Evolutionary conservation across 805 yeast genomes (phyloP).

Genomic region (Candida koratica): DNA sequence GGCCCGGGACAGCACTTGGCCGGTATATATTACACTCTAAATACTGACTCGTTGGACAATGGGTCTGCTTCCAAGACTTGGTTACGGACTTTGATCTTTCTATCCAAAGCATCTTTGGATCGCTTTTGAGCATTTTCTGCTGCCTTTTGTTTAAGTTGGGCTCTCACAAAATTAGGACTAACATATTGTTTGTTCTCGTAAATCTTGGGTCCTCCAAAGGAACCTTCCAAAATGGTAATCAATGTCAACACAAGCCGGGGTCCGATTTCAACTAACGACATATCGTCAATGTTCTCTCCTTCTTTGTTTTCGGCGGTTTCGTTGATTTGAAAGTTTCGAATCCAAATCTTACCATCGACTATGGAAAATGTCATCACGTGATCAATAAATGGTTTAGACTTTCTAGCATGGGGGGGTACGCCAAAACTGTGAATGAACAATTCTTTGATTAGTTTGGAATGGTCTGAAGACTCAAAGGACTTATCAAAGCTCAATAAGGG

Average conservation of each 20-base stretch:
- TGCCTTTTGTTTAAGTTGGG: conserved; percentile 75
- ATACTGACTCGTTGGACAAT: conserved; percentile 69
- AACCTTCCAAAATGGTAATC: conserved; percentile 89
- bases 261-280: conserved; percentile 88
- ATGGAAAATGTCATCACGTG: conserved; percentile 91
- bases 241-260: conserved; percentile 93
- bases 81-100: conserved; percentile 73
- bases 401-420: conserved; percentile 91
- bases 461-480: conserved; percentile 61
- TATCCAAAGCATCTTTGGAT: conserved; percentile 71
- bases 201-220: conserved; percentile 96
- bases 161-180: conserved; percentile 91
- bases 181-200: conserved; percentile 96
- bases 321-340: conserved; percentile 87
- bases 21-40: conserved; percentile 23
- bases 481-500: conserved; percentile 88
- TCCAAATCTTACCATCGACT: conserved; percentile 93
- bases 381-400: conserved; percentile 90
- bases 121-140: conserved; percentile 78
- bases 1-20: no score
- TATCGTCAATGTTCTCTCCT: conserved; percentile 46
- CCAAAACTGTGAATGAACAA: conserved; percentile 56
- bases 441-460: conserved; percentile 75
- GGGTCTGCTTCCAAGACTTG: conserved; percentile 77
- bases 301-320: conserved; percentile 61